Conservation (phyloP, 768 basidiomycete genomes). For the Boletus rufocinnamomeus region DNA sequence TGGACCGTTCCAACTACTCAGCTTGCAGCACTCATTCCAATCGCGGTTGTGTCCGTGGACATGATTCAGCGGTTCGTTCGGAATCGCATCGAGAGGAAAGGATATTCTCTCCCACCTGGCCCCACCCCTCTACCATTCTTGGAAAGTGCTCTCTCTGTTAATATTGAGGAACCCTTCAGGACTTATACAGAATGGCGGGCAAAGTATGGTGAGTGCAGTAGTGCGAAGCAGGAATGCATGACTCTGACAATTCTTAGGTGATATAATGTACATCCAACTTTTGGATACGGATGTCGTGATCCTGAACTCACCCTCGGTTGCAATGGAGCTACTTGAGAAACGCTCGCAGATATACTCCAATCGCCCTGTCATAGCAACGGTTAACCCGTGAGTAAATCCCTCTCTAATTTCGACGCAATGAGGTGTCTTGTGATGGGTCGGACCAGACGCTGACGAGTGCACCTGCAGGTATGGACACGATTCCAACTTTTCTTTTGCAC, state of each 20-base stretch:
- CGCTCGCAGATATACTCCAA: conserved; percentile 51
- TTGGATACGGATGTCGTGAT: conserved; percentile 48
- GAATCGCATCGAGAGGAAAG: conserved; percentile 14
- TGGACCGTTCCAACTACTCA: conserved; percentile 7
- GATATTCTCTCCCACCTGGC: conserved; percentile 22
- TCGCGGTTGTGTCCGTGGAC: background rate
- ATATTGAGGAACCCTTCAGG: conserved; percentile 15
- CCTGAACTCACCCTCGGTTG: conserved; percentile 45
- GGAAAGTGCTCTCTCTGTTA: conserved; percentile 21
- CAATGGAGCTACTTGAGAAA: conserved; percentile 48
- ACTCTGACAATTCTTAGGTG: conserved; percentile 30
- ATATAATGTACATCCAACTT: conserved; percentile 50
- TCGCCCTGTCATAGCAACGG: conserved; percentile 41
- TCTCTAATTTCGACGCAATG: background rate
- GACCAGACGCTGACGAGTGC: background rate
- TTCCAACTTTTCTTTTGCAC: conserved; percentile 5
- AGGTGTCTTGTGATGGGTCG: background rate
- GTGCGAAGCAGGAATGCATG: background rate
- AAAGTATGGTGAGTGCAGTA: conserved; percentile 16
- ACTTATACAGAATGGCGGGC: conserved; percentile 23
- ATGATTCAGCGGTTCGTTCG: conserved; percentile 6
- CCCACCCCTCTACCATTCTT: conserved; percentile 22
- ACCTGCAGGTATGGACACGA: conserved; percentile 21
- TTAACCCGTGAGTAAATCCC: conserved; percentile 16
- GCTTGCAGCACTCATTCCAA: conserved; percentile 6